Base-by-base conservation (phyloP, 2,329 filamentous ascomycete species). In the Albifimbria verrucaria region DNA sequence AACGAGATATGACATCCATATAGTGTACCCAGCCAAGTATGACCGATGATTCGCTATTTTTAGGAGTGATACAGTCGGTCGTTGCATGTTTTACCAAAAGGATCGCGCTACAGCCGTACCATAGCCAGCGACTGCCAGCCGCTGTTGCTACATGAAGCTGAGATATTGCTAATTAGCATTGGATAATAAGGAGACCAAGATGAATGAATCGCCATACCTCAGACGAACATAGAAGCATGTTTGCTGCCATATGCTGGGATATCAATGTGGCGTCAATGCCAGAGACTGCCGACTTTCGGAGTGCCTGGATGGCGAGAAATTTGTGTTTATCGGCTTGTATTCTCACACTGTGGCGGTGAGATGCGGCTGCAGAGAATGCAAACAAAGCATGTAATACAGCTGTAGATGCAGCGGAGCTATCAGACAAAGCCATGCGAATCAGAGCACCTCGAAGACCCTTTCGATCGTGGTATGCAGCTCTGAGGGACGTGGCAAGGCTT, bases 321-420 rank as follows among this genome's bases (percentile, higher is more conserved):
- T 24, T 50, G 23, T 25, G 32, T 53, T 22, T 32, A 52, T 22
- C 25, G 52, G n/a, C 57, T 73, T 1, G 53, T 50, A 2, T 3
- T 20, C 1, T 45, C 36, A 4, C 26, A 49, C 0, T 21, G 53
- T 17, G 57, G 59, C 5, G 12, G 15, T 12, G 5, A 12, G 5
- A 17, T 15, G 32, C 32, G 11, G 32, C 18, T n/a, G 32, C 32
- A n/a, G 32, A 39, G 12, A 39, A n/a, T 12, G 32, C 32, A n/a
- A 39, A n/a, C 15, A 39, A n/a, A 12, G 32, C 32, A 12, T 39
- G 32, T 12, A n/a, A 5, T 17, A 39, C 32, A n/a, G 32, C 32
- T n/a, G 12, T 39, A n/a, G 32, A 39, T 15, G 32, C 32, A 39
- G 32, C 15, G 11, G 32, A 39, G 32, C 32, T 12, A 12, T 39